Conservation (phyloP, 1,284 basidiomycete species). For the Sanghuangporus sanghuang region DNA sequence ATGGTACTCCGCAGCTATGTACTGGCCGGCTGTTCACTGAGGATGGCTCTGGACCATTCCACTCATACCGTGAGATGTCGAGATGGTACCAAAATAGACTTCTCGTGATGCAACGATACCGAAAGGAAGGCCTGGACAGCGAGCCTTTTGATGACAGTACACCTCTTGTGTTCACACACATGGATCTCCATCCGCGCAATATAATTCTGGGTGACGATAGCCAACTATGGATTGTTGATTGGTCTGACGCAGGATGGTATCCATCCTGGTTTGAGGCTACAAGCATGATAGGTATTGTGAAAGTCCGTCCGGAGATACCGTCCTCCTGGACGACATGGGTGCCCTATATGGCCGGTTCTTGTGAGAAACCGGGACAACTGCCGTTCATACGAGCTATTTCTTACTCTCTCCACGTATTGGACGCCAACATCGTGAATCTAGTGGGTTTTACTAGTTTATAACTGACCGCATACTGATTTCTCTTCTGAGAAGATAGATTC, state of each 20-base stretch:
- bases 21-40: not conserved
- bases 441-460: not conserved
- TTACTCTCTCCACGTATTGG: not conserved
- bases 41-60: not conserved
- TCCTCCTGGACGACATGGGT: not conserved
- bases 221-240: slow-evolving; percentile 28
- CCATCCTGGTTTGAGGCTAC: slow-evolving; percentile 28
- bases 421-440: not conserved
- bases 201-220: slow-evolving; percentile 25
- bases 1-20: not conserved
- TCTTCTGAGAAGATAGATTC: not conserved
- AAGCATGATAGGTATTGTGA: not conserved
- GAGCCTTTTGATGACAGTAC: too few species aligned
- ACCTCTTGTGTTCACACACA: slow-evolving; percentile 20
- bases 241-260: slow-evolving; percentile 27
- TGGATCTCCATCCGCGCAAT: slow-evolving; percentile 25
- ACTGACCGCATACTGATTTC: not conserved
- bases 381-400: not conserved
- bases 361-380: not conserved
- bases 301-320: not conserved
- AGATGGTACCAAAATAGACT: not conserved
- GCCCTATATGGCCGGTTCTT: not conserved
- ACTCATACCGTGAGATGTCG: not conserved
- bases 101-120: not conserved
- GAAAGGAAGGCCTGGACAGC: too few species aligned